Evolutionary conservation across 345 rosid genomes (phyloP), one percentile per base, ranked within the genome.

Genomic region (Erucastrum elatum): DNA sequence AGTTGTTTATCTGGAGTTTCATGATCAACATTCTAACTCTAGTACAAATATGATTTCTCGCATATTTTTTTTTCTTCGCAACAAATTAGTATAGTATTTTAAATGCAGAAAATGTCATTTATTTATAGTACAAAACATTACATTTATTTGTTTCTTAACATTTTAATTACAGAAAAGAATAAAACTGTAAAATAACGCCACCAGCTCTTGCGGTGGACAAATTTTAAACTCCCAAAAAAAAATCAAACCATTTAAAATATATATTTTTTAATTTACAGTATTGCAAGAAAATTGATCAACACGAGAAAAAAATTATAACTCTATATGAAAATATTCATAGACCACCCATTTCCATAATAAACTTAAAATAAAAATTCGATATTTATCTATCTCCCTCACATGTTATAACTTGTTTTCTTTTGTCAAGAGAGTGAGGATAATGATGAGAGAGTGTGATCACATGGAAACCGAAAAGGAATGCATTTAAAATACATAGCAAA

Each of bases 391-490:
- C 5, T 27, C 7, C 11, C 64, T 31, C 64, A 25, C 31, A 7
- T 0, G 8, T 11, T 5, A 58, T 12, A 26, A 60, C 64, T 27
- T n/a, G 6, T 12, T 60, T 60, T 61, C 46, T 10, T 10, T 1
- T 61, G 6, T 27, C 5, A 21, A 21, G 39, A 62, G 17, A 64
- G 26, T 64, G 67, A 44, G 67, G 44, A 16, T 64, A 64, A 64
- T 64, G 44, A 64, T 64, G 44, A 64, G 67, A 64, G 67, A 64
- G 67, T 64, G 67, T 64, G 67, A 33, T 64, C 67, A 64, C 67
- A 64, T 64, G 67, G 44, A 64, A 61, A 27, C 44, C 67, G 26
- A 15, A 64, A 64, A 64, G 44, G 41, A 33, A 15, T 59, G 67
- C 67, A 12, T 6, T 41, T 41, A 41, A 41, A 21, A 21, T 21